Evolutionary conservation across 441 rosid species (phyloP), one percentile per base, ranked within the genome.

Genomic region (Erodium texanum): DNA sequence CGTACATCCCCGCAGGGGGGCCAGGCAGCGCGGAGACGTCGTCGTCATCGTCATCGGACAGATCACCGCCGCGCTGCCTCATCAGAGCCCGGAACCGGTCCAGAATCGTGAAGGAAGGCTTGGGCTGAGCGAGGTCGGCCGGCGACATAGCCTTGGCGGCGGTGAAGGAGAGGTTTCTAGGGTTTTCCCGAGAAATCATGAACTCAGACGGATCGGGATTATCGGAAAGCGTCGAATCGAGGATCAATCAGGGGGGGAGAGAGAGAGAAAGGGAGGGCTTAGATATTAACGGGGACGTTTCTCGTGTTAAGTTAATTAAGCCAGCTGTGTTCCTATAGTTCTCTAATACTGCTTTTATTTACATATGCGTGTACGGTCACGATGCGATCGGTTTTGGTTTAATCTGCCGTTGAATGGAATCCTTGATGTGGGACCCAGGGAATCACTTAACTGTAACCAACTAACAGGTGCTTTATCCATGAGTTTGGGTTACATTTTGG

Each of bases 41-140:
- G 24, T 45, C 78, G 64, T 62, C 78, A 48, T 70, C 83, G n/a
- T 78, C 87, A 10, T 66, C 83, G 5, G 50, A 62, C 58, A 67
- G 68, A 43, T 78, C 81, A 59, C 73, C 83, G 52, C 79, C 86
- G 43, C 86, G 81, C 10, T 79, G 87, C 86, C 83, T 86, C 79
- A 86, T 29, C 27, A 83, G 62, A 7, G 76, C 78, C 74, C 80
- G 79, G 71, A 85, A 86, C 69, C 78, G 80, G 32, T 88, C 89
- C 52, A 80, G 75, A 20, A 82, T 70, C 52, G 84, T 16, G 29
- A 34, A 70, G 18, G 70, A 68, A 12, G 77, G 71, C 82, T 75
- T 79, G 73, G 9, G 45, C 10, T 73, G 83, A 27, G 75, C 67
- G n/a, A 72, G 75, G 43, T 81, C 89, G 75, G 76, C 76, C 68